A percentile compares a stretch with the other conserved stretches of the same genome.
Conservation (phyloP, 805 yeast genomes). For the Ogataea thermomethanolica region DNA sequence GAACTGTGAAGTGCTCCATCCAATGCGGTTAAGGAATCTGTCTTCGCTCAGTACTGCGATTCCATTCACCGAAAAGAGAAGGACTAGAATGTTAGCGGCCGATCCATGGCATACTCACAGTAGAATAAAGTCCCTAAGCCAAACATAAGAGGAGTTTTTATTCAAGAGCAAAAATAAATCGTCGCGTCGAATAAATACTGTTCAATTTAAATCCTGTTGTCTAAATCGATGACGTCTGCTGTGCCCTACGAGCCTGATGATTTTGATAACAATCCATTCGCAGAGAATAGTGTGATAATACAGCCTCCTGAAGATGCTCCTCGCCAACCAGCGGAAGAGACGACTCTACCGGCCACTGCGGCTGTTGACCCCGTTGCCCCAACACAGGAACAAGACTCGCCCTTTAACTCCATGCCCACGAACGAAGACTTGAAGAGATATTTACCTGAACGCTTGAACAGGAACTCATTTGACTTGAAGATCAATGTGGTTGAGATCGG, state of each 20-base stretch:
- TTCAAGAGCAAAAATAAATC: constrained; percentile 1
- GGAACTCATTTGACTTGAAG: constrained; percentile 37
- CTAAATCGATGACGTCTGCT: constrained; percentile 32
- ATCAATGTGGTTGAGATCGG: constrained; percentile 69
- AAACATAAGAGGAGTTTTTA: constrained; percentile 32
- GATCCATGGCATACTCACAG: constrained; percentile 27
- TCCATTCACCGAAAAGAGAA: constrained; percentile 51
- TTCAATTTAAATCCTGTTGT: too few species aligned
- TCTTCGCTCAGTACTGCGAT: constrained; percentile 60
- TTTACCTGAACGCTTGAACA: constrained; percentile 49
- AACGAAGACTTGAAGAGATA: constrained; percentile 42
- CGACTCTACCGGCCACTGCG: constrained; percentile 1
- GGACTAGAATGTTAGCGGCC: constrained; percentile 31
- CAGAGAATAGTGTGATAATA: constrained; percentile 38
- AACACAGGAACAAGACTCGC: constrained; percentile 14
- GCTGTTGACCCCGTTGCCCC: neutral
- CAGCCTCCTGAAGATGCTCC: constrained; percentile 9
- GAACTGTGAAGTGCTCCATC: constrained; percentile 30
- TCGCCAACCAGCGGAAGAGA: neutral
- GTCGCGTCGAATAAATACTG: constrained; percentile 5
- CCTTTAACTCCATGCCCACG: constrained; percentile 31
- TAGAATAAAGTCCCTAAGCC: constrained; percentile 54
- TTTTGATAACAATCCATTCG: constrained; percentile 60
- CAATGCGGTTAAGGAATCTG: constrained; percentile 49
- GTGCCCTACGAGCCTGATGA: constrained; percentile 46